Evolutionary conservation across 805 yeast species (phyloP), one percentile per base, ranked within the genome.

Genomic region (Kuraishia borneana): DNA sequence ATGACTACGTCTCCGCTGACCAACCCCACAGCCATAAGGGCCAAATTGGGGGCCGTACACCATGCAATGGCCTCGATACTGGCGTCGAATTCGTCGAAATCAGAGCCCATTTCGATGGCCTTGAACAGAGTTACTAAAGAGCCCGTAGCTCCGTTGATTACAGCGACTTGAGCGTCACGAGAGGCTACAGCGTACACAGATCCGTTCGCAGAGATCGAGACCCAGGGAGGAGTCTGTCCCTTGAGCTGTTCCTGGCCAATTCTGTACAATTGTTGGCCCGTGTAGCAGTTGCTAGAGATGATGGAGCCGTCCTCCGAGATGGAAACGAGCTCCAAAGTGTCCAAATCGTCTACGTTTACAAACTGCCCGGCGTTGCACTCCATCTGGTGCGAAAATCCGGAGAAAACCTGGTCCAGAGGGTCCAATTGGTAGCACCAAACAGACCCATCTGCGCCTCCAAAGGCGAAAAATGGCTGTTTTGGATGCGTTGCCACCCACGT

Each of bases 391-490:
- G 79, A 74, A 50, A 79, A 82, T 2, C 89, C 92, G 31, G 79
- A 65, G 79, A 83, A 78, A 25, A 83, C 58, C 51, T 77, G 82
- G 38, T 75, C 84, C 35, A 82, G 56, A 33, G 80, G 64, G 38
- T 71, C 76, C 27, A 88, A 68, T 48, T 79, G 83, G 52, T 87
- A 92, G 19, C 80, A 84, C 95, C 96, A 89, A 3, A 88, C 94
- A 0, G 95, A 80, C 3, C 98, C 98, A 55, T 88, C 96, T 6
- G 67, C 63, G 17, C 85, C 89, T 41, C 97, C 96, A 51, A 83
- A 84, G 10, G 97, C 96, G 62, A 89, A 84, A 31, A 83, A 70
- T 20, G 57, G 55, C 50, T 77, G 79, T 16, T 63, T 62, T 19
- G 96, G 95, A 58, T 92, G 98, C 34, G 74, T 68, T 21, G 67